phyloP scores from a whole-genome alignment of 768 basidiomycete species.

The Naganishia onofrii region DNA sequence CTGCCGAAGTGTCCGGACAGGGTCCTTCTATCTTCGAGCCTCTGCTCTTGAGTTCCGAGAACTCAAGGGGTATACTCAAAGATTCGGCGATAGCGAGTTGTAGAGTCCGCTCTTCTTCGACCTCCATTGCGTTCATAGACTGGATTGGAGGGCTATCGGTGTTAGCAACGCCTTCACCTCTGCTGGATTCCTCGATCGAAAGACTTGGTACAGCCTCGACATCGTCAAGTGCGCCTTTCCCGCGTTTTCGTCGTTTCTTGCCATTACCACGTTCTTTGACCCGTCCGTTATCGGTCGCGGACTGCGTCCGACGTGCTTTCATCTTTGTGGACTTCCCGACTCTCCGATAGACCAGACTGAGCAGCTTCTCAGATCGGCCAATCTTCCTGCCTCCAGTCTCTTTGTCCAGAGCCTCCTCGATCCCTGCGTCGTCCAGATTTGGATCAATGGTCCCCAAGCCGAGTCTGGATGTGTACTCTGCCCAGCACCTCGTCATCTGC shows the following conservation, averaged over 20 bases:
- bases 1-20: constrained; percentile 1
- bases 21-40: too few relatives aligned
- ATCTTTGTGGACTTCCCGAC: constrained; percentile 13
- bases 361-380: constrained; percentile 40
- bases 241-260: not conserved
- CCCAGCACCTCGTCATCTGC: constrained; percentile 43
- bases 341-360: constrained; percentile 49
- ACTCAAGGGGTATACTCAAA: not conserved
- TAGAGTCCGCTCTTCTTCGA: constrained; percentile 18
- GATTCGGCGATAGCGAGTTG: constrained; percentile 25
- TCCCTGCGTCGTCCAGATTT: not conserved
- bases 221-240: not conserved
- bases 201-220: not conserved
- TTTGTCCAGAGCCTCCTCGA: constrained; percentile 18
- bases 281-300: not conserved
- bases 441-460: constrained; percentile 40
- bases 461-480: constrained; percentile 38
- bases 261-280: too few relatives aligned
- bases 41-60: too few relatives aligned
- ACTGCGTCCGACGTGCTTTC: not conserved
- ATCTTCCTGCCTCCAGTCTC: constrained; percentile 24
- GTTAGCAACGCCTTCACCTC: not conserved
- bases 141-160: not conserved
- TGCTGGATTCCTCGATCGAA: not conserved
- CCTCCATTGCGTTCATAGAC: not conserved